A percentile compares a stretch with the other conserved stretches of the same genome.
Conservation (phyloP, 345 rosid species). For the Eucalyptus polyanthemos region DNA sequence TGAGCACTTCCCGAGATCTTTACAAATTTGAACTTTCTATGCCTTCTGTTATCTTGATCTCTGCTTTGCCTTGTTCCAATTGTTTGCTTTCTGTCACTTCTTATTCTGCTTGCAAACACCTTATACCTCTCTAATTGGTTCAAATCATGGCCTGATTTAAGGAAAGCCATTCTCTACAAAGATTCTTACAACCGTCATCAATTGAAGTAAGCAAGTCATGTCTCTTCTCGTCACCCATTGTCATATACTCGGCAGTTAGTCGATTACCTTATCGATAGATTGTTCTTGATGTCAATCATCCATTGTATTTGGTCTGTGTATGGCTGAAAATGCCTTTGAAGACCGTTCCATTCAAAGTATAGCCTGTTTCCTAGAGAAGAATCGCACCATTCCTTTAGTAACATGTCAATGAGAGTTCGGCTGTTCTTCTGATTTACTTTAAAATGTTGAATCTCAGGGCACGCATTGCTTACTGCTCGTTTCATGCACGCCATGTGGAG, state of each 20-base stretch:
- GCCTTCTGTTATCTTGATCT: background rate
- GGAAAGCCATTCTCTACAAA: background rate
- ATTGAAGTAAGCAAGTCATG: background rate
- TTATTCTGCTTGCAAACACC: background rate
- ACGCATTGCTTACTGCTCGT: no score
- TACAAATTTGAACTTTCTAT: background rate
- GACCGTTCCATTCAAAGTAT: background rate
- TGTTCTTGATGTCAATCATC: background rate
- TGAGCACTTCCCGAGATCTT: background rate
- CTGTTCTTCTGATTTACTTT: no score
- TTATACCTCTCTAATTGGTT: background rate
- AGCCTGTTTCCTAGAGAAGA: no score
- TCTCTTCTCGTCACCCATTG: background rate
- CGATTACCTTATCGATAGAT: background rate
- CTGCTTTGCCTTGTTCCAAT: accelerated
- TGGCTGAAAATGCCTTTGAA: background rate
- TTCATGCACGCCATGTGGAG: no score
- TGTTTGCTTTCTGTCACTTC: background rate
- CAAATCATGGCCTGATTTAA: background rate
- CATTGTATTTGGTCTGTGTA: background rate
- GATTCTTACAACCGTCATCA: background rate
- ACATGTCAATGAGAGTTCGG: no score
- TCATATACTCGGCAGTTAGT: background rate
- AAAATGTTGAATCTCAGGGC: no score
- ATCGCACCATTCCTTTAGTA: no score